A percentile compares a stretch with the other conserved stretches of the same genome.
phyloP scores from a whole-genome alignment of 306 rosid species.

The Alnus rubra region DNA sequence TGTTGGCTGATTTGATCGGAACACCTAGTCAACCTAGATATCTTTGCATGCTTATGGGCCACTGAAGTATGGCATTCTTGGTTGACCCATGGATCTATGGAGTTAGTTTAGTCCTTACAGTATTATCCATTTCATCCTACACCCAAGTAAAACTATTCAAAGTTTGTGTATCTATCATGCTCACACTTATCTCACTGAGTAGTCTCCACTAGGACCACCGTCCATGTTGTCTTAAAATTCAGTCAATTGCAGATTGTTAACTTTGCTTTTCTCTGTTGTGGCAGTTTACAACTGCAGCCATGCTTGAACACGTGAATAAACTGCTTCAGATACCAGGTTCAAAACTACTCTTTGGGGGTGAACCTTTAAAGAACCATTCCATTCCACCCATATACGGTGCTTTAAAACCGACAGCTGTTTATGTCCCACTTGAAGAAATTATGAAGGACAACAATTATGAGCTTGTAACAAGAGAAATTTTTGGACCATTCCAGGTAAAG shows the following conservation, averaged over 20 bases:
- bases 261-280: slow-evolving; percentile 21
- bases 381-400: slow-evolving; percentile 88
- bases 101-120: background rate
- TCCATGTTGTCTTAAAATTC: background rate
- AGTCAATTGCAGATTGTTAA: slow-evolving; percentile 23
- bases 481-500: slow-evolving; percentile 93
- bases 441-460: slow-evolving; percentile 68
- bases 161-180: background rate
- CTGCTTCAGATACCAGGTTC: slow-evolving; percentile 84
- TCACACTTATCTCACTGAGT: background rate
- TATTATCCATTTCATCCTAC: background rate
- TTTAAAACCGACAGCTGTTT: slow-evolving; percentile 80
- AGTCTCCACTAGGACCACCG: background rate
- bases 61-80: background rate
- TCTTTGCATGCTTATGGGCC: background rate
- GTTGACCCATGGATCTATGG: background rate
- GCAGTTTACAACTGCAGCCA: slow-evolving; percentile 71
- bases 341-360: slow-evolving; percentile 87
- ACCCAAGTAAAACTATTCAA: background rate
- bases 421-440: slow-evolving; percentile 84
- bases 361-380: slow-evolving; percentile 70
- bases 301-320: slow-evolving; percentile 76
- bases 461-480: slow-evolving; percentile 88
- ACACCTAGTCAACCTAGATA: background rate
- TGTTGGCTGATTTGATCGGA: background rate